Percentiles rank a stretch among this genome's conserved stretches.
These are phyloP conservation scores for Aureobasidium uvarum DNA, from an alignment of 2,329 filamentous ascomycete species.

Conservation along the genomic window DNA sequence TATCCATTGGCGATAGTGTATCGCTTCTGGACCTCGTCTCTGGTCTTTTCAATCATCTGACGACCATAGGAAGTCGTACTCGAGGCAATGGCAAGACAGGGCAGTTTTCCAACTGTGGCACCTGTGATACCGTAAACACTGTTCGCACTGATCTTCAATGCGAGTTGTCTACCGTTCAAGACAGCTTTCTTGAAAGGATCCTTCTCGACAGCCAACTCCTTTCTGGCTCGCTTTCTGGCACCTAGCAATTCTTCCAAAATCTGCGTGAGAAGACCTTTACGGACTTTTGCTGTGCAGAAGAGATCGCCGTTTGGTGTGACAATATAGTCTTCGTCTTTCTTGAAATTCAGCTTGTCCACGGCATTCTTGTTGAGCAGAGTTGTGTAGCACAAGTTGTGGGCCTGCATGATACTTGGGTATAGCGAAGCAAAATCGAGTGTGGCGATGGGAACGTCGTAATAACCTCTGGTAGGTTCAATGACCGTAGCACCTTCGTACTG, in stretches of 20 bases:
- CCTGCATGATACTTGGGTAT: slow-evolving; percentile 98
- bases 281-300: slow-evolving; percentile 83
- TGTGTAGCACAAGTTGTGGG: slow-evolving; percentile 97
- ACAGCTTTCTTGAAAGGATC: slow-evolving; percentile 98
- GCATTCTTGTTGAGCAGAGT: slow-evolving; percentile 78
- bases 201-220: slow-evolving; percentile 80
- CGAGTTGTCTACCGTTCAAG: slow-evolving; percentile 92
- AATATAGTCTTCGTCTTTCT: slow-evolving; percentile 93
- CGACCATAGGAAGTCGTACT: slow-evolving; percentile 96
- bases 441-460: slow-evolving; percentile 92
- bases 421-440: slow-evolving; percentile 98
- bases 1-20: slow-evolving; percentile 96
- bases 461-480: slow-evolving; percentile 90
- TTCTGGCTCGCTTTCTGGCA: slow-evolving; percentile 94
- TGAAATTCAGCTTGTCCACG: slow-evolving; percentile 71
- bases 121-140: slow-evolving; percentile 97
- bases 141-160: slow-evolving; percentile 95
- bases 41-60: slow-evolving; percentile 98
- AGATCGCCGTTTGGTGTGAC: slow-evolving; percentile 91
- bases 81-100: slow-evolving; percentile 91
- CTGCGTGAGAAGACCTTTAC: slow-evolving; percentile 88
- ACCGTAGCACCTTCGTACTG: slow-evolving; percentile 98
- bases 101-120: slow-evolving; percentile 92
- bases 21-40: slow-evolving; percentile 85
- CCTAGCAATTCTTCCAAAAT: slow-evolving; percentile 90